These are phyloP conservation scores for Pseudogymnoascus sp. DNA, from an alignment of 2,329 filamentous ascomycete genomes.

Conservation along the genomic window DNA sequence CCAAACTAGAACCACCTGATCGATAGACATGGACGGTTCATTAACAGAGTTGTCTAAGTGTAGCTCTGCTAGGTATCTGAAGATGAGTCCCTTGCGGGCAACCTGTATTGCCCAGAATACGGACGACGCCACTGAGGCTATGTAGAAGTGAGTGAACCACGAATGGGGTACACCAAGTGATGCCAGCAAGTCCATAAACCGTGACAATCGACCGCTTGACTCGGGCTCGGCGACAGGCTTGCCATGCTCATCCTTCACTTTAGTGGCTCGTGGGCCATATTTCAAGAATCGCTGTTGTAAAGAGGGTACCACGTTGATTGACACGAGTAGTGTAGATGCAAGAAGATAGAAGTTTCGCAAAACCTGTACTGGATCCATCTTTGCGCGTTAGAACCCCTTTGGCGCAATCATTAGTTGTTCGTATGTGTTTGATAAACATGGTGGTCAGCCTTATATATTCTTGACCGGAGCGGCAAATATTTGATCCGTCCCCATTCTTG, in stretches of 20 bases:
- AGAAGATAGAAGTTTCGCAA: constrained; percentile 24
- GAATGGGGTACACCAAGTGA: constrained; percentile 60
- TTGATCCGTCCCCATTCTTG: not conserved
- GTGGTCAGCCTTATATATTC: not conserved
- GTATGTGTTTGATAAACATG: not conserved
- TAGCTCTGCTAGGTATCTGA: constrained; percentile 39
- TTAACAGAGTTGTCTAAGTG: constrained; percentile 14
- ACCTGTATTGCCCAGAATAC: constrained; percentile 67
- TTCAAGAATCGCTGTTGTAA: constrained; percentile 24
- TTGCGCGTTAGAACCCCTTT: not conserved
- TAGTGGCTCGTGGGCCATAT: constrained; percentile 23
- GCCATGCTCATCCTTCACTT: constrained; percentile 8
- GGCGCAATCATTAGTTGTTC: not conserved
- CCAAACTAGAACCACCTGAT: constrained; percentile 60
- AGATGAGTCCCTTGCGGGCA: constrained; percentile 41
- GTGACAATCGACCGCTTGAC: constrained; percentile 12
- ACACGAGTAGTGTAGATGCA: constrained; percentile 20
- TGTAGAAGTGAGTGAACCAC: constrained; percentile 87
- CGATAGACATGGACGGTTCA: constrained; percentile 41
- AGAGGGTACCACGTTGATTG: constrained; percentile 22
- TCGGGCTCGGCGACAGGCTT: constrained; percentile 1
- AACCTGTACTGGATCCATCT: constrained; percentile 21
- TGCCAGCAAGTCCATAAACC: constrained; percentile 12
- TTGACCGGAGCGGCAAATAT: not conserved
- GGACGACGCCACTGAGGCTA: constrained; percentile 59